phyloP scores from a whole-genome alignment of 768 basidiomycete species.

The Phlebiopsis gigantea region DNA sequence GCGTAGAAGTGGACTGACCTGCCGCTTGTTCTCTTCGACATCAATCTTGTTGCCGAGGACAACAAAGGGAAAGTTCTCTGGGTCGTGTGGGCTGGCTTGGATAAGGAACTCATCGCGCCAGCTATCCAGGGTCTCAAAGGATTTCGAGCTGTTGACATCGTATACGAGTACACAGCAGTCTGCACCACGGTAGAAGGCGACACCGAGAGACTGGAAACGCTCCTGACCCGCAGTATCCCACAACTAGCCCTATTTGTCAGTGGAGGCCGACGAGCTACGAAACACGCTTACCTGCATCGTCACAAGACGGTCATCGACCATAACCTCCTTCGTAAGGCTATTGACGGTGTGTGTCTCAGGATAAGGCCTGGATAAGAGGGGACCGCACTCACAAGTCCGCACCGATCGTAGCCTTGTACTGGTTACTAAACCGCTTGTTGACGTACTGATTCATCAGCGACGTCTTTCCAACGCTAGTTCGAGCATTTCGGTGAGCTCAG shows the following conservation, averaged over 20 bases:
- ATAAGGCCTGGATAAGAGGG: slow-evolving; percentile 19
- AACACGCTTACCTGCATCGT: slow-evolving; percentile 85
- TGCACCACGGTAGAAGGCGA: slow-evolving; percentile 98
- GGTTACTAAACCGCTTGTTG: slow-evolving; percentile 98
- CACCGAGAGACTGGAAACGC: slow-evolving; percentile 97
- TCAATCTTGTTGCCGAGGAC: slow-evolving; percentile 99
- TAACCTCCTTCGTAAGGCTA: slow-evolving; percentile 96
- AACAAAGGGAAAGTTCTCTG: slow-evolving; percentile 99
- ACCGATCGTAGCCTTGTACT: slow-evolving; percentile 99
- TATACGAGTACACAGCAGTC: slow-evolving; percentile 99
- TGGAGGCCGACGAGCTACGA: not conserved
- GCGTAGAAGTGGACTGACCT: slow-evolving; percentile 46
- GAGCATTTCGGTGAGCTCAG: not conserved
- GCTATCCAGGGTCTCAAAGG: slow-evolving; percentile 96
- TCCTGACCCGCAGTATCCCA: slow-evolving; percentile 99
- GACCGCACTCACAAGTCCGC: slow-evolving; percentile 74
- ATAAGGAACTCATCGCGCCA: slow-evolving; percentile 99
- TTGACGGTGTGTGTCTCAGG: not conserved
- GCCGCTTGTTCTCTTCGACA: slow-evolving; percentile 96
- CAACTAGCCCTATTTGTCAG: slow-evolving; percentile 47
- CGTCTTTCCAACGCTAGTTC: slow-evolving; percentile 88
- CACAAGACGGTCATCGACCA: slow-evolving; percentile 96
- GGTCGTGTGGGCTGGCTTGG: slow-evolving; percentile 96
- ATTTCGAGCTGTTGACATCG: slow-evolving; percentile 98
- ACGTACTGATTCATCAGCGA: slow-evolving; percentile 99